Conservation (phyloP, 352 stramenopile genomes). For the Phytopythium sindhum region DNA sequence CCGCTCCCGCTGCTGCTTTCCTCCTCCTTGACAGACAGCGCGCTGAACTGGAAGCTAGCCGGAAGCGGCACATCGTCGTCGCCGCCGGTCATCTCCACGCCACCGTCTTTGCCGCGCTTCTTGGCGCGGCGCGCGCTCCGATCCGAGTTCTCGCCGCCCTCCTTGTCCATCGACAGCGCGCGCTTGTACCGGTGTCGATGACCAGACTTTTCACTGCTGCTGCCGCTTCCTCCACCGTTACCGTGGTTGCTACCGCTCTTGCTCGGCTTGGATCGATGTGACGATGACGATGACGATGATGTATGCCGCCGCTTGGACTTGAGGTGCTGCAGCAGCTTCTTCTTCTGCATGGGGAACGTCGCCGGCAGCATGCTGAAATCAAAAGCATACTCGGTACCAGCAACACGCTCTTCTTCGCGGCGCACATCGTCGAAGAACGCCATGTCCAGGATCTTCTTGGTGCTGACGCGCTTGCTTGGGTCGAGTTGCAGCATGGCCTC, state of each 20-base stretch:
- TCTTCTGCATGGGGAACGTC: conserved; percentile 56
- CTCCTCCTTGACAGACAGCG: conserved; percentile 16
- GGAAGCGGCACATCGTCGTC: conserved; percentile 57
- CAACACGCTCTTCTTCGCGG: not conserved
- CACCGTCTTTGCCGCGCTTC: conserved; percentile 6
- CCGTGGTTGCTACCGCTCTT: conserved; percentile 2
- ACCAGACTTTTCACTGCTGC: not conserved
- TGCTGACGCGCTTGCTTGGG: conserved; percentile 43
- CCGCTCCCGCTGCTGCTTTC: not conserved
- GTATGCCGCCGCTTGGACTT: conserved; percentile 26
- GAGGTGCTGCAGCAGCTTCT: conserved; percentile 52
- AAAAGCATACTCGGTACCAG: conserved; percentile 13
- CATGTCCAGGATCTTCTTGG: conserved; percentile 55
- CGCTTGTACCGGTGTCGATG: conserved; percentile 9
- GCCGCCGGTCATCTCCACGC: conserved; percentile 28
- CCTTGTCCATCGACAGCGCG: conserved; percentile 8
- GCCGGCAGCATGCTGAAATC: conserved; percentile 42
- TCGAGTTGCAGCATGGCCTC: conserved; percentile 78
- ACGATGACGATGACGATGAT: conserved; percentile 17
- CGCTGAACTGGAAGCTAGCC: conserved; percentile 28
- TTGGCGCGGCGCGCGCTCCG: conserved; percentile 6
- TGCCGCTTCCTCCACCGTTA: not conserved
- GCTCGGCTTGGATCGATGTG: conserved; percentile 2
- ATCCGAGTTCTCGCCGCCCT: conserved; percentile 9
- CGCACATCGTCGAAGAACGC: conserved; percentile 55